Conservation (phyloP, 345 rosid species). For the Heritiera fomes region DNA sequence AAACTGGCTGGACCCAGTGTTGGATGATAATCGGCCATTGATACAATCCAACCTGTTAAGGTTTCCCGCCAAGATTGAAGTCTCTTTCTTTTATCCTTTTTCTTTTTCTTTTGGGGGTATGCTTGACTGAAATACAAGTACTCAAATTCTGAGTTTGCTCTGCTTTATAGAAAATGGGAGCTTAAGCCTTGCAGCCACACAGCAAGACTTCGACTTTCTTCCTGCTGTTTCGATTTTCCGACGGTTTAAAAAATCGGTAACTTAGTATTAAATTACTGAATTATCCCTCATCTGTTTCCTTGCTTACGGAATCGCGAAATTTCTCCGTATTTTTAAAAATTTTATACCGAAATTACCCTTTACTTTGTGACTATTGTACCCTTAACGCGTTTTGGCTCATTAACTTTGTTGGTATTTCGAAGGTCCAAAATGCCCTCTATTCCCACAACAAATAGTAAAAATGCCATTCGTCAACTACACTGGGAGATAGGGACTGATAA, state of each 20-base stretch:
- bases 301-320: not conserved
- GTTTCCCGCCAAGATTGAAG: slow-evolving; percentile 3
- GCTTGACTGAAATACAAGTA: not conserved
- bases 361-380: not conserved
- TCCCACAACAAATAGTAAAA: not conserved
- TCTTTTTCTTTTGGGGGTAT: not conserved
- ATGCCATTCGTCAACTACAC: not conserved
- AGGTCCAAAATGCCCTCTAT: not conserved
- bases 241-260: not conserved
- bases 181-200: no score
- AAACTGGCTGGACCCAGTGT: slow-evolving; percentile 48
- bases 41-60: slow-evolving; percentile 1
- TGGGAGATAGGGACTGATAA: not conserved
- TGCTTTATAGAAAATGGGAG: not conserved
- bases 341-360: no score
- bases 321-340: not conserved
- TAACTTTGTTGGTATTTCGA: not conserved
- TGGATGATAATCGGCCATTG: slow-evolving; percentile 45
- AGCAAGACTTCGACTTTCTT: not conserved
- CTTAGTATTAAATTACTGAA: not conserved
- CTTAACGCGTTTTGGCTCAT: not conserved
- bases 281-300: not conserved
- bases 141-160: not conserved
- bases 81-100: no score
- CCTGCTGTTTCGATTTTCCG: not conserved